Evolutionary conservation across 2,329 filamentous ascomycete species (phyloP).

Genomic region (Raffaelea ambrosiae): DNA sequence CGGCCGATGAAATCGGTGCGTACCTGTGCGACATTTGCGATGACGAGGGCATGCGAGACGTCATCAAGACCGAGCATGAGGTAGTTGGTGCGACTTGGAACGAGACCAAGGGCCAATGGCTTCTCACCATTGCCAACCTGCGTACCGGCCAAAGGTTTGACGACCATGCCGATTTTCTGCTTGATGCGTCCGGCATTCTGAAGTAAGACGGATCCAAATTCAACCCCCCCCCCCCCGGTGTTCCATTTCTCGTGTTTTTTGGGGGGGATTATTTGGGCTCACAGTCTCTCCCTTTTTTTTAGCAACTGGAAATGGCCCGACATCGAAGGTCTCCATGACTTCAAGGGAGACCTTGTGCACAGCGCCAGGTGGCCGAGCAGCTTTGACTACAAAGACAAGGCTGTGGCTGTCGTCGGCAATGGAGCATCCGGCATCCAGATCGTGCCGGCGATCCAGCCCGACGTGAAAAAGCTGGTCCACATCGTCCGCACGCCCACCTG

Average conservation of each 20-base stretch:
- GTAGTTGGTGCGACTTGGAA: conserved; percentile 36
- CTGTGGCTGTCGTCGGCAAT: conserved; percentile 47
- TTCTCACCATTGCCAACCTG: conserved; percentile 29
- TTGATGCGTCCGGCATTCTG: conserved; percentile 42
- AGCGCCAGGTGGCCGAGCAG: conserved; percentile 44
- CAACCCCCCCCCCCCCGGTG: too few relatives aligned
- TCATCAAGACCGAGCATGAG: conserved; percentile 33
- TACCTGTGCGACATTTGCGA: conserved; percentile 40
- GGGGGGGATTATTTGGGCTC: too few relatives aligned
- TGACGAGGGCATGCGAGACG: conserved; percentile 34
- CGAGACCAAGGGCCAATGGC: conserved; percentile 32
- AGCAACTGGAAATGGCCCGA: conserved; percentile 47
- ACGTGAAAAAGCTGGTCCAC: conserved; percentile 26
- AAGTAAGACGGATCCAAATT: conserved; percentile 31
- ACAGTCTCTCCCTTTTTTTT: not conserved
- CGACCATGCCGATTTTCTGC: conserved; percentile 38
- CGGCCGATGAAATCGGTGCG: conserved; percentile 43
- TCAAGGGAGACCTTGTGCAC: conserved; percentile 41
- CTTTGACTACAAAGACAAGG: conserved; percentile 40
- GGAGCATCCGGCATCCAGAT: conserved; percentile 47
- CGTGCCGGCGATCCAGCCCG: conserved; percentile 37
- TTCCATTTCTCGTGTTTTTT: not conserved
- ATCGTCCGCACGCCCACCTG: conserved; percentile 33
- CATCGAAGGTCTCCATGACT: conserved; percentile 34
- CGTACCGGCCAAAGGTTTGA: conserved; percentile 29